Conservation (phyloP, 2,329 filamentous ascomycete species). For the Pseudogymnoascus sp. region DNA sequence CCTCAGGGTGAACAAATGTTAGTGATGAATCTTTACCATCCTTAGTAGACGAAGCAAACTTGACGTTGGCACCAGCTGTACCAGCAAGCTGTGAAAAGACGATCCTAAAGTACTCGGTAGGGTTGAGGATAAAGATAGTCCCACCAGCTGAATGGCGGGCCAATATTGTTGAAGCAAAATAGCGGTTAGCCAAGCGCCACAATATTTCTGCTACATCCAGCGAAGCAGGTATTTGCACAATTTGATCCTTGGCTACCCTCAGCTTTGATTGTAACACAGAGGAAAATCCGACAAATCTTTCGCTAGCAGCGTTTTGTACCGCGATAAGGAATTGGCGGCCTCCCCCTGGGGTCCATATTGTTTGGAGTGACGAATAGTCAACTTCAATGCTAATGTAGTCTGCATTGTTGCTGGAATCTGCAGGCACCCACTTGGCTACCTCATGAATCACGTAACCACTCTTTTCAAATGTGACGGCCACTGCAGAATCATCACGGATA, state of each 20-base stretch:
- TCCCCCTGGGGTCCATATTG: neutral
- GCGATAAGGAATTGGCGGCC: slow-evolving; percentile 3
- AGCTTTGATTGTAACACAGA: neutral
- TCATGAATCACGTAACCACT: slow-evolving; percentile 6
- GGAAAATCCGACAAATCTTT: neutral
- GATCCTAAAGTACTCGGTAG: neutral
- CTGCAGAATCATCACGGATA: neutral
- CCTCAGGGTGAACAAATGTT: neutral
- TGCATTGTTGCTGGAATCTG: neutral
- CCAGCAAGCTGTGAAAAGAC: neutral
- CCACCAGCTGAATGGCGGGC: neutral
- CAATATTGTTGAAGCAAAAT: neutral
- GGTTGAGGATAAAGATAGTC: neutral
- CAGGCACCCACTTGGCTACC: neutral
- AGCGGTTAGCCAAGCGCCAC: neutral
- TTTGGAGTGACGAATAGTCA: neutral
- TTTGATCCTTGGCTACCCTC: neutral
- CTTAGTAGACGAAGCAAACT: neutral
- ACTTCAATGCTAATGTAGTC: neutral
- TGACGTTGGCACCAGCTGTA: neutral
- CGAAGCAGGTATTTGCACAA: neutral
- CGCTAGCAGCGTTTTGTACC: neutral
- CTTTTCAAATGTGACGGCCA: slow-evolving; percentile 17
- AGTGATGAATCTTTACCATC: neutral
- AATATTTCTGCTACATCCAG: neutral